phyloP scores from a whole-genome alignment of 768 basidiomycete genomes.

The Suillus americanus region DNA sequence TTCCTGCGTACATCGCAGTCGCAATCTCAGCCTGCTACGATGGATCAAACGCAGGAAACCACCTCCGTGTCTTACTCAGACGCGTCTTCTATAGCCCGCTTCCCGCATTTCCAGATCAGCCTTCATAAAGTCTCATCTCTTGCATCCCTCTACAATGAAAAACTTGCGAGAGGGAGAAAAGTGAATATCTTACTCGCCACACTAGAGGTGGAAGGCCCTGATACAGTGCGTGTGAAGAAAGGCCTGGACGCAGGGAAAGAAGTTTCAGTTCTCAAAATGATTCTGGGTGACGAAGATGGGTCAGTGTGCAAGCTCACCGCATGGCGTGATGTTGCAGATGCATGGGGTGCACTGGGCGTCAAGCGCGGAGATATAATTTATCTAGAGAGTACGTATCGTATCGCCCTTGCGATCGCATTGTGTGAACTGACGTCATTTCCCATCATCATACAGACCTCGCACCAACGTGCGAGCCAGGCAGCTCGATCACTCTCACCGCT shows the following conservation, averaged over 20 bases:
- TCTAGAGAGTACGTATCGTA: conserved; percentile 57
- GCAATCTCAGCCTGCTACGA: conserved; percentile 14
- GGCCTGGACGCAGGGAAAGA: conserved; percentile 71
- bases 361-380: conserved; percentile 74
- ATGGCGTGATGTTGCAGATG: conserved; percentile 76
- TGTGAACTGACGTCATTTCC: not conserved
- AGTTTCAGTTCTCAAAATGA: conserved; percentile 64
- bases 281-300: conserved; percentile 73
- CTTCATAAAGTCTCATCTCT: conserved; percentile 59
- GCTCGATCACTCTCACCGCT: conserved; percentile 57
- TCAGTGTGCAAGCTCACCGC: conserved; percentile 70
- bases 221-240: conserved; percentile 63
- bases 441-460: conserved; percentile 46
- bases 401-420: not conserved
- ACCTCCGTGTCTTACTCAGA: conserved; percentile 60
- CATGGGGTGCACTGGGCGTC: conserved; percentile 57
- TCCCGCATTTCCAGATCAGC: conserved; percentile 75
- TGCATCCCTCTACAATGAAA: conserved; percentile 30
- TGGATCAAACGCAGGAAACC: conserved; percentile 44
- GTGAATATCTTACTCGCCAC: conserved; percentile 62
- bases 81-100: conserved; percentile 68
- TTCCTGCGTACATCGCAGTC: conserved; percentile 30
- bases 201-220: conserved; percentile 78
- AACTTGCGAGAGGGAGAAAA: conserved; percentile 39
- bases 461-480: conserved; percentile 42